Conservation (phyloP, 2,329 filamentous ascomycete species). For the Trichoderma sp. region DNA sequence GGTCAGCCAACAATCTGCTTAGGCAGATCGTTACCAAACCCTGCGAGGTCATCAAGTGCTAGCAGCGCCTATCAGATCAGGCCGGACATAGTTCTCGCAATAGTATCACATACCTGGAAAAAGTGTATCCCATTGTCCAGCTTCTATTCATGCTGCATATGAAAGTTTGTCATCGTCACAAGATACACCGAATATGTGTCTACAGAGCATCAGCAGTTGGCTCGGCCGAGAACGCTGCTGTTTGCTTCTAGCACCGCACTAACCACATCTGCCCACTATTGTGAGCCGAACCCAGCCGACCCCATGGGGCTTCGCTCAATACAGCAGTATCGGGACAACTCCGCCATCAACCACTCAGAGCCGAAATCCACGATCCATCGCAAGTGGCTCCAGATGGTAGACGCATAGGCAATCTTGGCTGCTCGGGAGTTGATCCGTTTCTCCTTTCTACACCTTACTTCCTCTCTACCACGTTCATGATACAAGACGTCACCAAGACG, state of each 20-base stretch:
- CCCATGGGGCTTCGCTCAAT: slow-evolving; percentile 20
- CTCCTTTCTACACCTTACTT: not conserved
- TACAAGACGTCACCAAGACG: not conserved
- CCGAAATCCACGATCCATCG: not conserved
- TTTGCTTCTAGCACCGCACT: not conserved
- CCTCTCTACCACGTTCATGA: not conserved
- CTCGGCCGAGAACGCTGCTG: not conserved
- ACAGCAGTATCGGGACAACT: slow-evolving; percentile 10
- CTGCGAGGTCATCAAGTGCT: not conserved
- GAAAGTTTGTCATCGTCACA: not conserved
- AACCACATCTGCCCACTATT: slow-evolving; percentile 10
- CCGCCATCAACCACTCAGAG: not conserved
- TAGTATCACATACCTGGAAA: too few species aligned
- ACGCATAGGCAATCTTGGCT: not conserved
- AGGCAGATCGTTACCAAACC: not conserved
- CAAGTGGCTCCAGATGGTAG: not conserved
- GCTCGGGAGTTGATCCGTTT: not conserved
- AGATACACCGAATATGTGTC: not conserved
- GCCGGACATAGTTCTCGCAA: too few species aligned
- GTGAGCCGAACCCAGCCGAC: slow-evolving; percentile 25
- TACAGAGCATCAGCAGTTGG: not conserved
- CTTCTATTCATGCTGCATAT: not conserved
- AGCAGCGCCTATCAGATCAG: not conserved
- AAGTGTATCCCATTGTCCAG: not conserved
- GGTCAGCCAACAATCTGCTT: slow-evolving; percentile 3